These are phyloP conservation scores for Wilcoxina mikolae DNA, from an alignment of 495 filamentous ascomycete genomes.

Conservation along the genomic window DNA sequence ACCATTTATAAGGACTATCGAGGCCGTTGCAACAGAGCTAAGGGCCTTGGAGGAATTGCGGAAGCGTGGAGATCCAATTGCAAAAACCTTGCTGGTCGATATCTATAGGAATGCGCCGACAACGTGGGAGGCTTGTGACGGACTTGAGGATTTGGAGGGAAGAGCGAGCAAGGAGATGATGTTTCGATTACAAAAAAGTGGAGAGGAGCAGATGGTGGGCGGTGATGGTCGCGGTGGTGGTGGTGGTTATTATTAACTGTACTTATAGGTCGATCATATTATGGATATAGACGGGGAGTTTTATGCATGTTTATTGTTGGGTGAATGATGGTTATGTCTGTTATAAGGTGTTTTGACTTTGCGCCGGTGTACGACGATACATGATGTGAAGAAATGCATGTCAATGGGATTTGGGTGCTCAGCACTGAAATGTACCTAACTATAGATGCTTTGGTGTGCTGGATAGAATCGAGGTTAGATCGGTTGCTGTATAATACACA, in stretches of 20 bases:
- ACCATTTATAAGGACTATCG: constrained; percentile 25
- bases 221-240: not conserved
- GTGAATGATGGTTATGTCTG: too few relatives aligned
- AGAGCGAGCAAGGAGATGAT: constrained; percentile 23
- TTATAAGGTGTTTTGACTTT: too few relatives aligned
- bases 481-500: too few relatives aligned
- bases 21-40: constrained; percentile 14
- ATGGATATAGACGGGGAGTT: not conserved
- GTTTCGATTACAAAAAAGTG: not conserved
- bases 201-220: not conserved
- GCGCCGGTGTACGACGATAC: too few relatives aligned
- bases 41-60: constrained; percentile 11
- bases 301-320: not conserved
- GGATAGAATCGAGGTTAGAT: too few relatives aligned
- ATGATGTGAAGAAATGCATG: too few relatives aligned
- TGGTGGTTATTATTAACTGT: not conserved
- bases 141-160: constrained; percentile 16
- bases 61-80: constrained; percentile 14
- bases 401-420: too few relatives aligned
- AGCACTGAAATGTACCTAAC: too few relatives aligned
- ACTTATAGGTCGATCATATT: not conserved
- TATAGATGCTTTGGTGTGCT: too few relatives aligned
- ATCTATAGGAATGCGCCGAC: constrained; percentile 16
- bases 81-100: constrained; percentile 8
- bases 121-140: constrained; percentile 17